These are phyloP conservation scores for Nannochloris sp. DNA, from an alignment of 139 green algal species.

Conservation along the genomic window DNA sequence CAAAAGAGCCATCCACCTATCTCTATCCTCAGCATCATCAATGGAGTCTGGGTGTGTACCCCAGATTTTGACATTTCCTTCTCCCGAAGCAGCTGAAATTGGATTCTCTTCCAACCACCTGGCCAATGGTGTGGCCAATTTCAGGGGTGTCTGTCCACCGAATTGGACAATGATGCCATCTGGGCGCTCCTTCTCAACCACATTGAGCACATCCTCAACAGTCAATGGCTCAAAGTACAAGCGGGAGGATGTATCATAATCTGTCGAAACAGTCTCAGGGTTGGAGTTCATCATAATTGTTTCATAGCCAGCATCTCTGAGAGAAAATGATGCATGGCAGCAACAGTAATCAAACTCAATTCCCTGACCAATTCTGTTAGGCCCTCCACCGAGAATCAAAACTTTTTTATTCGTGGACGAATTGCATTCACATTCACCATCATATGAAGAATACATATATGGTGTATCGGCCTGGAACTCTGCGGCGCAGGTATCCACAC, in stretches of 20 bases:
- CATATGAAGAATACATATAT: constrained; percentile 93
- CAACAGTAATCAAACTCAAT: constrained; percentile 99
- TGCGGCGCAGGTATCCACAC: constrained; percentile 97
- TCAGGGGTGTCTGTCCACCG: constrained; percentile 96
- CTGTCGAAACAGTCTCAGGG: constrained; percentile 96
- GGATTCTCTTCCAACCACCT: constrained; percentile 61
- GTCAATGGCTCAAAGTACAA: constrained; percentile 99
- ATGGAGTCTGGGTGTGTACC: constrained; percentile 91
- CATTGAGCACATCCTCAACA: constrained; percentile 92
- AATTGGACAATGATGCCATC: constrained; percentile 99
- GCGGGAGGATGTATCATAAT: constrained; percentile 96
- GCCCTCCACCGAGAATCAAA: constrained; percentile 96
- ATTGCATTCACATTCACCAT: constrained; percentile 75
- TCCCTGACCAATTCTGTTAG: constrained; percentile 98
- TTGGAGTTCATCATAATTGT: constrained; percentile 99
- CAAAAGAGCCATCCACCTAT: constrained; percentile 66
- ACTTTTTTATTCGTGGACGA: constrained; percentile 72
- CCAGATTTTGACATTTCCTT: constrained; percentile 87
- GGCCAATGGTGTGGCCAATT: constrained; percentile 77
- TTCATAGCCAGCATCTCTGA: constrained; percentile 77
- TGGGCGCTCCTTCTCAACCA: constrained; percentile 88
- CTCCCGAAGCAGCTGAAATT: constrained; percentile 63
- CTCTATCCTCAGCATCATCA: constrained; percentile 93
- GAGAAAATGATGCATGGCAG: constrained; percentile 94
- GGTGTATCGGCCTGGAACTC: constrained; percentile 97